Evolutionary conservation across 2,329 filamentous ascomycete genomes (phyloP).

Genomic region (Cytospora chrysosperma): DNA sequence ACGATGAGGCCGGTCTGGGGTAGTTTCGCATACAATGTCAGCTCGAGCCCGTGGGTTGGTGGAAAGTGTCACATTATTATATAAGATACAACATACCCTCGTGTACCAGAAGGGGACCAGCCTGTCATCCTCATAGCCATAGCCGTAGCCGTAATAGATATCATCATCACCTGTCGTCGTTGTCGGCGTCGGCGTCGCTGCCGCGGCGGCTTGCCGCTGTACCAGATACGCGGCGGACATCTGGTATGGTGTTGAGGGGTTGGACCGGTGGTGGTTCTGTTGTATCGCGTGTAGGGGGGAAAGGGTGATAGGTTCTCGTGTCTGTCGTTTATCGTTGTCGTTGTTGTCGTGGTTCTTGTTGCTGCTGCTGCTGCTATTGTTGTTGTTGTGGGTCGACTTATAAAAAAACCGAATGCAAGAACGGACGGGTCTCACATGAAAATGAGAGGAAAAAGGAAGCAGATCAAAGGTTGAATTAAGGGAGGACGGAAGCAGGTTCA

Average conservation of each 20-base stretch:
- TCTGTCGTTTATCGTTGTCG: not conserved
- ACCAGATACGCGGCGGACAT: constrained; percentile 15
- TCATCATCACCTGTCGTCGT: constrained; percentile 21
- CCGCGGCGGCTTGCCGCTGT: constrained; percentile 12
- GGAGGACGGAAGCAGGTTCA: no score
- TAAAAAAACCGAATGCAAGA: not conserved
- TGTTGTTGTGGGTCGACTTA: no score
- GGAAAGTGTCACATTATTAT: no score
- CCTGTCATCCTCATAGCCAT: constrained; percentile 32
- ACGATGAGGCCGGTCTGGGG: constrained; percentile 60
- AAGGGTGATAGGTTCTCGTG: no score
- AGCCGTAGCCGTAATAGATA: no score
- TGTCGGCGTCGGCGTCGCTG: not conserved
- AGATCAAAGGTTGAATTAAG: not conserved
- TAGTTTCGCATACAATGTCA: not conserved
- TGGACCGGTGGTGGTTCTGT: not conserved
- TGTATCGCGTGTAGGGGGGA: no score
- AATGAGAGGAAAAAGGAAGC: not conserved
- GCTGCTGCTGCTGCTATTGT: no score
- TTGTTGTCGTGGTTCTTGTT: not conserved
- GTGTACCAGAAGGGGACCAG: constrained; percentile 40
- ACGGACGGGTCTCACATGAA: not conserved
- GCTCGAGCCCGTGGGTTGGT: not conserved
- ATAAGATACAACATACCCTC: constrained; percentile 32
- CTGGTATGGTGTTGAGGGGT: not conserved